Evolutionary conservation across 1,284 basidiomycete genomes (phyloP).

Genomic region (Rhodotorula sp.): DNA sequence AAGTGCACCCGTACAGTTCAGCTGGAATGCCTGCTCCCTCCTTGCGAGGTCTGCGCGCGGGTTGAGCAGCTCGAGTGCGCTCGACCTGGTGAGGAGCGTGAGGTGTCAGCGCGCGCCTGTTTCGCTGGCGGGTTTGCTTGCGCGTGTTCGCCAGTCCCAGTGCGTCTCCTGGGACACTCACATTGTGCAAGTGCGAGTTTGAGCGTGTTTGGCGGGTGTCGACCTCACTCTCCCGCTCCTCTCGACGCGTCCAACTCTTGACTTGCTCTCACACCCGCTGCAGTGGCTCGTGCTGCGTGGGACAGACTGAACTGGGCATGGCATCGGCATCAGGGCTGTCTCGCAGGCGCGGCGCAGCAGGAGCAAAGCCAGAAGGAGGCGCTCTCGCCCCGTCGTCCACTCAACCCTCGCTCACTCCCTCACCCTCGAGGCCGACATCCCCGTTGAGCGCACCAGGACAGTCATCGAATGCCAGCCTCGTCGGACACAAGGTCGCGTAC

Average conservation of each 20-base stretch:
- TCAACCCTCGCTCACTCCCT: slow-evolving; percentile 16
- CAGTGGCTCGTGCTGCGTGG: too few species aligned
- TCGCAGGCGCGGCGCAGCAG: slow-evolving; percentile 1
- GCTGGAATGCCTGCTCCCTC: slow-evolving; percentile 35
- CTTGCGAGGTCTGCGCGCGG: slow-evolving; percentile 32
- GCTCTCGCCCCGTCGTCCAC: neutral
- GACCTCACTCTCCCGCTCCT: neutral
- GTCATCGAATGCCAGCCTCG: neutral
- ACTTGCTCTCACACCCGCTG: too few species aligned
- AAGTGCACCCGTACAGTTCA: slow-evolving; percentile 72
- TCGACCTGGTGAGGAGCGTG: slow-evolving; percentile 2
- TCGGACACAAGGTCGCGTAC: slow-evolving; percentile 69
- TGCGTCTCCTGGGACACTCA: neutral
- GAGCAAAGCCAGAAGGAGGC: neutral
- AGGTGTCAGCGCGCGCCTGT: neutral
- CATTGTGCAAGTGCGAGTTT: neutral
- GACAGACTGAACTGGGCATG: neutral
- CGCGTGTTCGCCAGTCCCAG: neutral
- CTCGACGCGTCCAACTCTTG: too few species aligned
- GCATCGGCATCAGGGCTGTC: slow-evolving; percentile 4
- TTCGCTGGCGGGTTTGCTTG: neutral
- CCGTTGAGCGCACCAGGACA: neutral
- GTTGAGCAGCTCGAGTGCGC: slow-evolving; percentile 31
- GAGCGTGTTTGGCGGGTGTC: neutral
- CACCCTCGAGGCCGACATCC: neutral